A percentile compares a stretch with the other conserved stretches of the same genome.
Evolutionary conservation across 495 filamentous ascomycete genomes (phyloP).

Genomic region (Mytilinidion resinicola): DNA sequence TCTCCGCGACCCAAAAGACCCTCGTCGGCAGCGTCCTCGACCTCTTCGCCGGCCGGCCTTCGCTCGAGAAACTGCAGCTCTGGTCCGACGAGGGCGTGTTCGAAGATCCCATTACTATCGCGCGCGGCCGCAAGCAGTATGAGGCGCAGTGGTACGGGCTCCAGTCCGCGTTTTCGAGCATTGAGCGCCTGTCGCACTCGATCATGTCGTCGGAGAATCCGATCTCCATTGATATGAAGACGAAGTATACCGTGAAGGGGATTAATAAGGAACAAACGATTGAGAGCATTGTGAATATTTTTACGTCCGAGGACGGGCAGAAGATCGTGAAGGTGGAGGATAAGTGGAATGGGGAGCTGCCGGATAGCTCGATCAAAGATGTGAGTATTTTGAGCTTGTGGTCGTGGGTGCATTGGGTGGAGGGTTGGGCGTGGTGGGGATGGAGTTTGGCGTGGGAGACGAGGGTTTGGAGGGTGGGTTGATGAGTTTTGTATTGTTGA

Average conservation of each 20-base stretch:
- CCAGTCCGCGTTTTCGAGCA: slow-evolving; percentile 41
- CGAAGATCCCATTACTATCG: slow-evolving; percentile 46
- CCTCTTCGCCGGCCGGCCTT: slow-evolving; percentile 53
- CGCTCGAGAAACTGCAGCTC: slow-evolving; percentile 49
- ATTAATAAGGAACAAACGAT: slow-evolving; percentile 49
- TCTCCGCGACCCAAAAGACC: slow-evolving; percentile 43
- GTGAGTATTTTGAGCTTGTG: slow-evolving; percentile 38
- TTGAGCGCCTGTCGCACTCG: slow-evolving; percentile 44
- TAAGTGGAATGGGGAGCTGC: slow-evolving; percentile 50
- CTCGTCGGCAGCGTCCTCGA: slow-evolving; percentile 52
- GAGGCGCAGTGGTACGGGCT: slow-evolving; percentile 51
- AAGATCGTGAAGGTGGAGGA: slow-evolving; percentile 52
- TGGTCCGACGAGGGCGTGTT: slow-evolving; percentile 49
- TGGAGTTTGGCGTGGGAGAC: slow-evolving; percentile 38
- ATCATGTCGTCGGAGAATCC: slow-evolving; percentile 50
- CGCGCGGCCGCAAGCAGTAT: slow-evolving; percentile 45
- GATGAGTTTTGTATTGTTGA: slow-evolving; percentile 11
- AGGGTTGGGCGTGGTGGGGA: slow-evolving; percentile 36
- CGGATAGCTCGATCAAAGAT: slow-evolving; percentile 35
- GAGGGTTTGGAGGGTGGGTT: slow-evolving; percentile 31
- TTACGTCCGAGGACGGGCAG: slow-evolving; percentile 29
- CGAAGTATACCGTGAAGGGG: slow-evolving; percentile 49
- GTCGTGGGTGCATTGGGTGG: slow-evolving; percentile 39
- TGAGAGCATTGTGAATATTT: slow-evolving; percentile 44
- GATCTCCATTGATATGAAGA: slow-evolving; percentile 47